Base-by-base conservation (phyloP, 305 asterid genomes). In the Fraxinus floribunda region DNA sequence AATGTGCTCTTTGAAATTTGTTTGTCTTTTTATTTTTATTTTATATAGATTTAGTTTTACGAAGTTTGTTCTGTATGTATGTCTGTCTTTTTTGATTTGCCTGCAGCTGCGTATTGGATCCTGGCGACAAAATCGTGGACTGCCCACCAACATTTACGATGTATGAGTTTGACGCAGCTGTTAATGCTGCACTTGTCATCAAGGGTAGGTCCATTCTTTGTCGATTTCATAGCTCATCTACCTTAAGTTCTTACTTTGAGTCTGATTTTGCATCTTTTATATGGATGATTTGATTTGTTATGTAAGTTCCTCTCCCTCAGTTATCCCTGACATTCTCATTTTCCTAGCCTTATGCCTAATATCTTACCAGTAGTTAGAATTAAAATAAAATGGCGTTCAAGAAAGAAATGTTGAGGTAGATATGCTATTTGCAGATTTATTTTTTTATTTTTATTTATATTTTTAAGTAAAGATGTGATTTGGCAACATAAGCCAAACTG, bases 141-240 rank as follows among this genome's bases (percentile, higher is more conserved):
- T 94, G 98, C 86, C 99, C 99, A 46, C 99, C 99, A 79, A 95
- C 99, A 62, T 95, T 95, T 86, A 92, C 97, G 1, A 95, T 95
- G 99, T 95, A 95, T 70, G 99, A 95, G 88, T 95, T 95, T 90
- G 99, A 95, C 88, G 99, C 99, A 77, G 94, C 93, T 86, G 98
- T 95, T 84, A 95, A 95, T 90, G 97, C 91, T 60, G 99, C 98
- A 83, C 86, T 76, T 88, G 97, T 95, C 80, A 78, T 93, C 86
- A 95, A 95, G 90, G 98, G 99, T 94, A 86, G 75, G 75, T 70
- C 34, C n/a, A 36, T 75, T 13, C 20, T 84, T 83, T 3, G 38
- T 39, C 30, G 20, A 77, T 72, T 35, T 39, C 55, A 78, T 49
- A 38, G 76, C 35, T 79, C 71, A 44, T 24, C 49, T 78, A 60